Percentiles rank a stretch among this genome's conserved stretches.
These are phyloP conservation scores for Henningerozyma blattae DNA, from an alignment of 805 yeast genomes.

Conservation along the genomic window DNA sequence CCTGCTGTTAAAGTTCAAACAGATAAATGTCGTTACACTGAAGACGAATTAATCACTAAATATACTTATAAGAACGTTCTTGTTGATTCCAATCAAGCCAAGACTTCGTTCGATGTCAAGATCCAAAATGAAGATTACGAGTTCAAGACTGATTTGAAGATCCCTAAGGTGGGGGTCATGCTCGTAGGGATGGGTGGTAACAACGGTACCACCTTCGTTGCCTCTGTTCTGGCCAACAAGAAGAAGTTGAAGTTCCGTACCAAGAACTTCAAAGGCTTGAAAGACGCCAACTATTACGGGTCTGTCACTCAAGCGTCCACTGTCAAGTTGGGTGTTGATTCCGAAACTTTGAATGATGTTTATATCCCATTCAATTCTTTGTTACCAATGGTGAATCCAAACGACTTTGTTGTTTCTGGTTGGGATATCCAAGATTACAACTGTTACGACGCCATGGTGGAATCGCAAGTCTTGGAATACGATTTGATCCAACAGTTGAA, in stretches of 20 bases:
- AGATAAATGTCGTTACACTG: conserved; percentile 39
- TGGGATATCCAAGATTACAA: conserved; percentile 82
- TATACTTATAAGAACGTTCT: conserved; percentile 60
- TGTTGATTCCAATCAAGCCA: conserved; percentile 38
- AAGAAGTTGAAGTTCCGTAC: conserved; percentile 66
- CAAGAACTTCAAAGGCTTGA: conserved; percentile 51
- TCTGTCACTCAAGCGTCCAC: conserved; percentile 92
- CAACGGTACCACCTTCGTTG: conserved; percentile 86
- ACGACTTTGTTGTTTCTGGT: conserved; percentile 81
- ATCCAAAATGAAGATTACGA: conserved; percentile 66
- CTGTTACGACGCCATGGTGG: conserved; percentile 65
- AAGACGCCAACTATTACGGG: conserved; percentile 77
- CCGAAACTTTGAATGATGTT: conserved; percentile 63
- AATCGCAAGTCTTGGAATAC: conserved; percentile 79
- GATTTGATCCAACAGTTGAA: conserved; percentile 69
- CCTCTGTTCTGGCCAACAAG: conserved; percentile 77
- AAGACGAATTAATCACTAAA: conserved; percentile 39
- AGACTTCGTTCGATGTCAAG: conserved; percentile 49
- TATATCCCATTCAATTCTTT: conserved; percentile 86
- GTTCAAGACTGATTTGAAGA: conserved; percentile 71
- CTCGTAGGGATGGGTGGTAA: conserved; percentile 95
- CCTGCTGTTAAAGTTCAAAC: conserved; percentile 37
- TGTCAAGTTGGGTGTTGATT: conserved; percentile 76
- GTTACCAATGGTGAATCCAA: conserved; percentile 82
- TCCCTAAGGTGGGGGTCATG: conserved; percentile 80